phyloP scores from a whole-genome alignment of 768 basidiomycete genomes.

The Boletus huronensis region DNA sequence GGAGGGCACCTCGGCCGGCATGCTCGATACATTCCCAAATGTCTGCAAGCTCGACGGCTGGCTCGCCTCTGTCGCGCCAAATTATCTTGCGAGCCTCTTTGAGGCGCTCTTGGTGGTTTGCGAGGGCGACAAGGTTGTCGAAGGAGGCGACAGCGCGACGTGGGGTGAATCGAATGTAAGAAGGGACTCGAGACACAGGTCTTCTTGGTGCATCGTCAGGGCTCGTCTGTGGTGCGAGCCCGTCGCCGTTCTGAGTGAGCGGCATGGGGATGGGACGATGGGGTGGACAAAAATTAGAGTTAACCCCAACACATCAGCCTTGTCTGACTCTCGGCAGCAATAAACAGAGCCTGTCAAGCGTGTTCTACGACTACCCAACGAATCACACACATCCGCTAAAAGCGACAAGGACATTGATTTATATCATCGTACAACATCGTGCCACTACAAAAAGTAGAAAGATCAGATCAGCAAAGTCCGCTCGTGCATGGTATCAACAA shows the following conservation, averaged over 20 bases:
- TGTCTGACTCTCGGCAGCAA: not conserved
- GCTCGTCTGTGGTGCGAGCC: not conserved
- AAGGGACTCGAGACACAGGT: slow-evolving; percentile 20
- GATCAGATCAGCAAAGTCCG: slow-evolving; percentile 8
- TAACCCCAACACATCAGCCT: not conserved
- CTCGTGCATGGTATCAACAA: not conserved
- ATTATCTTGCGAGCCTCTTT: slow-evolving; percentile 74
- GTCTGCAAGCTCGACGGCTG: slow-evolving; percentile 61
- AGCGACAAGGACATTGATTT: slow-evolving; percentile 7
- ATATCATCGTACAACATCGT: slow-evolving; percentile 13
- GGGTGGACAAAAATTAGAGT: not conserved
- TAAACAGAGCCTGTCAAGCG: not conserved
- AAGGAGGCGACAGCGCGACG: slow-evolving; percentile 65
- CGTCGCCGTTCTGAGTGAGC: slow-evolving; percentile 1
- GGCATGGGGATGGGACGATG: not conserved
- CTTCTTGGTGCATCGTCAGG: not conserved
- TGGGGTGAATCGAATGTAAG: slow-evolving; percentile 53
- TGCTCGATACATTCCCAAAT: slow-evolving; percentile 68
- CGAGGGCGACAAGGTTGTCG: slow-evolving; percentile 79
- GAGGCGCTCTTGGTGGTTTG: slow-evolving; percentile 77
- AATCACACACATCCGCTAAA: slow-evolving; percentile 1
- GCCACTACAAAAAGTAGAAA: slow-evolving; percentile 6
- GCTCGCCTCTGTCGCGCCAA: slow-evolving; percentile 78
- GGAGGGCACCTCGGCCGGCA: slow-evolving; percentile 63
- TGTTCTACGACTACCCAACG: not conserved